Percentiles rank a stretch among this genome's conserved stretches.
Evolutionary conservation across 441 rosid species (phyloP).

Genomic region (Jatropha multifida): DNA sequence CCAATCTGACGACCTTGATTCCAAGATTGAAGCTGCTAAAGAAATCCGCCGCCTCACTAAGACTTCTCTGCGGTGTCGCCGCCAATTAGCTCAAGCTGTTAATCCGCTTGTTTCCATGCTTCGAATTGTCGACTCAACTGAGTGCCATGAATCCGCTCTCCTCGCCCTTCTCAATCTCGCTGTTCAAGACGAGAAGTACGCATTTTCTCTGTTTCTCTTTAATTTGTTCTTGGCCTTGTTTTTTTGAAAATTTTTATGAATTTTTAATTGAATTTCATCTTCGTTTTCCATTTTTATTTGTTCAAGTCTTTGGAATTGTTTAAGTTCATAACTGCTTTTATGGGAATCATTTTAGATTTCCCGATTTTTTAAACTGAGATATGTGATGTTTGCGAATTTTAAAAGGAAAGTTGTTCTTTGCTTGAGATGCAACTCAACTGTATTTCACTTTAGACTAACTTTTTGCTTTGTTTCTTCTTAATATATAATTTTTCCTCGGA

Average conservation of each 20-base stretch:
- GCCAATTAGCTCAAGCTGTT: constrained; percentile 64
- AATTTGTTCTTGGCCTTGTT: neutral
- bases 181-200: constrained; percentile 88
- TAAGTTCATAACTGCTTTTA: neutral
- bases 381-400: neutral
- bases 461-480: constrained; percentile 5
- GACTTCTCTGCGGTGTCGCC: constrained; percentile 79
- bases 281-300: neutral
- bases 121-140: constrained; percentile 36
- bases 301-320: too few relatives aligned
- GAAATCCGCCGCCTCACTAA: constrained; percentile 94
- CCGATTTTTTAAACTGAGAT: too few relatives aligned
- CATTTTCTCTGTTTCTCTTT: neutral
- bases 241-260: neutral
- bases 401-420: neutral
- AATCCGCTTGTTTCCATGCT: constrained; percentile 83
- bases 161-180: constrained; percentile 96
- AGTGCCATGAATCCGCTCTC: constrained; percentile 63
- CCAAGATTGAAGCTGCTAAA: constrained; percentile 68
- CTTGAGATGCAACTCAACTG: constrained; percentile 6
- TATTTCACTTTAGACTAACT: constrained; percentile 8
- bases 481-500: constrained; percentile 27
- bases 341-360: neutral
- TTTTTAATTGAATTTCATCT: neutral
- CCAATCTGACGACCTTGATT: constrained; percentile 47